Percentiles rank a stretch among this genome's conserved stretches.
phyloP scores from a whole-genome alignment of 345 rosid genomes.

The Pugionium dolabratum region DNA sequence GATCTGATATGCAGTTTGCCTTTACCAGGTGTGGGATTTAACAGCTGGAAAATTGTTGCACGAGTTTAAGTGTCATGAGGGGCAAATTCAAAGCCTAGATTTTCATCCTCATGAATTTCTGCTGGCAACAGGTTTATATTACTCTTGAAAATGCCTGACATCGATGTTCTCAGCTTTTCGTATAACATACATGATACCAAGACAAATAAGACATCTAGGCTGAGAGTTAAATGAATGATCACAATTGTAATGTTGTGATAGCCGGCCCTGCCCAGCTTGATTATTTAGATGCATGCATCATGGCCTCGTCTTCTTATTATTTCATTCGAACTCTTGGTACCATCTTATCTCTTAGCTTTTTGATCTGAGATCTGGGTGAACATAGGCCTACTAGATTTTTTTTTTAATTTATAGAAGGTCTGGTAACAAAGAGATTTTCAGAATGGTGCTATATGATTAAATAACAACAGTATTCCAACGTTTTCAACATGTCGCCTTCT shows the following conservation, averaged over 20 bases:
- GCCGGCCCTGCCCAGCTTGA: background rate
- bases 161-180: constrained; percentile 1
- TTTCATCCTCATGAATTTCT: constrained; percentile 98
- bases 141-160: constrained; percentile 23
- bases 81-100: constrained; percentile 94
- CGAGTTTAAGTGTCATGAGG: constrained; percentile 91
- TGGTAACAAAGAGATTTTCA: constrained; percentile 1
- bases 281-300: constrained; percentile 9
- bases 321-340: background rate
- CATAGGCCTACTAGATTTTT: background rate
- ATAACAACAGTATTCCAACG: background rate
- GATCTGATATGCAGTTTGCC: constrained; percentile 17
- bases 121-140: constrained; percentile 82
- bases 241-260: constrained; percentile 21
- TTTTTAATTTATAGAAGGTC: constrained; percentile 7
- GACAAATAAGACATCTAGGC: background rate
- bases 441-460: constrained; percentile 15
- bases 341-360: background rate
- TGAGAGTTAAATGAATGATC: constrained; percentile 9
- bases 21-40: constrained; percentile 90
- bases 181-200: constrained; percentile 1
- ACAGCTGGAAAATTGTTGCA: constrained; percentile 95
- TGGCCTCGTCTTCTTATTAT: constrained; percentile 1
- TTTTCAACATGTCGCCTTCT: constrained; percentile 8
- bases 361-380: constrained; percentile 9